Conservation (phyloP, 768 basidiomycete species). For the Xerocomellus dryophilus region DNA sequence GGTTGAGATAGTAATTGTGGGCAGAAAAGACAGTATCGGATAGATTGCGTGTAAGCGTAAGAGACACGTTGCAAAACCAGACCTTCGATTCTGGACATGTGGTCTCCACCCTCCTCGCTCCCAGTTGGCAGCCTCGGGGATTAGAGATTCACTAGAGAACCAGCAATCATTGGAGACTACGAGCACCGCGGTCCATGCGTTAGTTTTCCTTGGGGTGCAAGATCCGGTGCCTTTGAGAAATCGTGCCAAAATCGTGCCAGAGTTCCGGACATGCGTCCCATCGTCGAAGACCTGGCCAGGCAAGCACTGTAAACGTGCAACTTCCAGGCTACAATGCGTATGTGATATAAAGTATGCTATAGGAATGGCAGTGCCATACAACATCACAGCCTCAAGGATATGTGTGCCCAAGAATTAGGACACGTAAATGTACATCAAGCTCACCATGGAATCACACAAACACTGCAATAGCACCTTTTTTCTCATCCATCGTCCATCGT, state of each 20-base stretch:
- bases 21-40: constrained; percentile 1
- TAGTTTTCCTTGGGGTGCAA: not conserved
- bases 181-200: not conserved
- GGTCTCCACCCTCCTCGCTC: constrained; percentile 1
- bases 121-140: constrained; percentile 3
- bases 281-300: not conserved
- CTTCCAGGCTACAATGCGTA: constrained; percentile 12
- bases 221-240: not conserved
- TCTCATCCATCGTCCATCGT: constrained; percentile 57
- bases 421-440: constrained; percentile 18
- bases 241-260: no score
- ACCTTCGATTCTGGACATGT: constrained; percentile 21
- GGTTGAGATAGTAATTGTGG: constrained; percentile 6
- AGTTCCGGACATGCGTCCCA: not conserved
- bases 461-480: constrained; percentile 38
- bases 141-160: constrained; percentile 4
- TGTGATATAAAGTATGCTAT: constrained; percentile 15
- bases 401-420: not conserved
- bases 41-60: constrained; percentile 10
- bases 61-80: constrained; percentile 22
- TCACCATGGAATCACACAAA: constrained; percentile 34
- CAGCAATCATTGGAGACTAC: not conserved
- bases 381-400: constrained; percentile 4
- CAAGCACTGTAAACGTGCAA: not conserved
- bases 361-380: not conserved